These are phyloP conservation scores for Leccinum subrobustum DNA, from an alignment of 1,284 basidiomycete species.

Conservation along the genomic window DNA sequence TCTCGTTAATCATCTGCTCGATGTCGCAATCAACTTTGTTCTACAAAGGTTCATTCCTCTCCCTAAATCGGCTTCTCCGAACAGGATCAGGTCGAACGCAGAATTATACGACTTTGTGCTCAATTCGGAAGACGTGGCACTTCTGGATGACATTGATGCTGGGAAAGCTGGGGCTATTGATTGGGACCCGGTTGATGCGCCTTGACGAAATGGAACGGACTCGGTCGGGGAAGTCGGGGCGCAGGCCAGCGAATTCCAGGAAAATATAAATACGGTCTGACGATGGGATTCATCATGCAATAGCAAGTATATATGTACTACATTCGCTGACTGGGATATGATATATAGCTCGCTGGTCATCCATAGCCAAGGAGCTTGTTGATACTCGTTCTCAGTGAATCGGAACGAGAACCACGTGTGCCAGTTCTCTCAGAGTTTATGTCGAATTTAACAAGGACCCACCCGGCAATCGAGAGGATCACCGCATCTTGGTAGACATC, in stretches of 20 bases:
- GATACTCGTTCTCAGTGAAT: too few species aligned
- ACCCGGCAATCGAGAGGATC: too few species aligned
- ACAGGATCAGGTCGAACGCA: constrained; percentile 68
- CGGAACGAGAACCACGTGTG: too few species aligned
- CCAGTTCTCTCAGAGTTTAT: too few species aligned
- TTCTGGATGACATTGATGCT: constrained; percentile 60
- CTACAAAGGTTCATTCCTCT: constrained; percentile 59
- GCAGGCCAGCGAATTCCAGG: not conserved
- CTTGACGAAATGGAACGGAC: constrained; percentile 18
- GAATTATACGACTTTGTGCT: constrained; percentile 73
- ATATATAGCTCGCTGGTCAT: too few species aligned
- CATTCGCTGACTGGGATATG: too few species aligned
- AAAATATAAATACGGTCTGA: not conserved
- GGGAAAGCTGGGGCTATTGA: constrained; percentile 62
- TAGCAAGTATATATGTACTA: not conserved
- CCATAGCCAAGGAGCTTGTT: too few species aligned
- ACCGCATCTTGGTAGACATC: too few species aligned
- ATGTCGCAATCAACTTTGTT: constrained; percentile 27
- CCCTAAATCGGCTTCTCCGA: constrained; percentile 71
- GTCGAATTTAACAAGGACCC: too few species aligned
- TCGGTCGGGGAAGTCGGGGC: not conserved
- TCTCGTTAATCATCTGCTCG: not conserved
- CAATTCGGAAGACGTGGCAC: constrained; percentile 55
- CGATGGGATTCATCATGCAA: not conserved
- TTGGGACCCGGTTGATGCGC: constrained; percentile 69